Conservation (phyloP, 1,284 basidiomycete species). For the Pseudozyma hubeiensis region DNA sequence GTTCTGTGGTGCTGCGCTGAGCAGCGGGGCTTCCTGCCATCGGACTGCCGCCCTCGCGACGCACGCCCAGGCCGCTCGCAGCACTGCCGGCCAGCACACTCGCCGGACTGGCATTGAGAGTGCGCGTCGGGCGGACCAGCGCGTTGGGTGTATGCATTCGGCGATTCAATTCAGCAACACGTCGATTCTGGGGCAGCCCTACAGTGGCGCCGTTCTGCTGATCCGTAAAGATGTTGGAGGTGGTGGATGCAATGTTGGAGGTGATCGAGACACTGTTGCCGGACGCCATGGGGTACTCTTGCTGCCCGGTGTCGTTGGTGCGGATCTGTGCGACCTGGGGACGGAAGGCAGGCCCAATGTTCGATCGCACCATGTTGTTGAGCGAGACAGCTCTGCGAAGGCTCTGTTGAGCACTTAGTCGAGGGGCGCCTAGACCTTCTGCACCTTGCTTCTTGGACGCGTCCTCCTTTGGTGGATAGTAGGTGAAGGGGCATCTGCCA, state of each 20-base stretch:
- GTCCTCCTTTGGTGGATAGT: slow-evolving; percentile 51
- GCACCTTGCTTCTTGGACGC: slow-evolving; percentile 21
- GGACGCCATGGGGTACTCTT: slow-evolving; percentile 62
- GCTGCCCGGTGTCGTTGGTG: slow-evolving; percentile 27
- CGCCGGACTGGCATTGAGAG: slow-evolving; percentile 39
- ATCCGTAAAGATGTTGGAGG: slow-evolving; percentile 72
- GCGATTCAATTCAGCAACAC: slow-evolving; percentile 56
- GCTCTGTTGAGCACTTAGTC: slow-evolving; percentile 35
- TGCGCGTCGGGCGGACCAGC: slow-evolving; percentile 13
- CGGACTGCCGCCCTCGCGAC: slow-evolving; percentile 33
- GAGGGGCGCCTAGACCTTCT: slow-evolving; percentile 8
- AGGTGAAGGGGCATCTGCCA: slow-evolving; percentile 69
- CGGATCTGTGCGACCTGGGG: slow-evolving; percentile 19
- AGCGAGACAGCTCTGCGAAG: slow-evolving; percentile 82
- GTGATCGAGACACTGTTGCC: slow-evolving; percentile 90
- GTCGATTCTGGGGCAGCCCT: slow-evolving; percentile 52
- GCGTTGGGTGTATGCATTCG: slow-evolving; percentile 54
- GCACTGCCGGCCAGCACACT: slow-evolving; percentile 46
- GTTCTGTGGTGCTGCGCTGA: slow-evolving; percentile 18
- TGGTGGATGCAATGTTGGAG: slow-evolving; percentile 86
- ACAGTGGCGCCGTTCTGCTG: slow-evolving; percentile 37
- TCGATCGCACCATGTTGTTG: slow-evolving; percentile 76
- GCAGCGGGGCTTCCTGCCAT: slow-evolving; percentile 19
- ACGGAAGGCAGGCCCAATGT: slow-evolving; percentile 27
- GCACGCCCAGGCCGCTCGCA: slow-evolving; percentile 43